phyloP scores from a whole-genome alignment of 1,139 yeast species.

The Suhomyces bolitotheri region DNA sequence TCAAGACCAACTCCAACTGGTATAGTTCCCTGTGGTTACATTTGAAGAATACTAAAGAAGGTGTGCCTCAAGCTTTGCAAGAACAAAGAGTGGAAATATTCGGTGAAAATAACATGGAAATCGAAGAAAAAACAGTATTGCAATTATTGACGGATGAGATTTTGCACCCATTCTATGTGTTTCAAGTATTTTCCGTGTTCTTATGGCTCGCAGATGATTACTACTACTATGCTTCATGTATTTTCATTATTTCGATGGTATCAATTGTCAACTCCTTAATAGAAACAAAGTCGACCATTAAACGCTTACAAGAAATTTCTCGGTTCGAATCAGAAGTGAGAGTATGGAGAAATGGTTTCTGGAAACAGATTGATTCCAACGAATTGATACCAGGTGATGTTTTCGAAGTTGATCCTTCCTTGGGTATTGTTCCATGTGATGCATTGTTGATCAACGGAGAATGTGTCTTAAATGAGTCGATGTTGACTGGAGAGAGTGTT shows the following conservation, averaged over 20 bases:
- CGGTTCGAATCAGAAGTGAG: constrained; percentile 76
- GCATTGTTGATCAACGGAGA: constrained; percentile 85
- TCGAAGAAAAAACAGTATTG: constrained; percentile 67
- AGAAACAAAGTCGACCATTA: constrained; percentile 79
- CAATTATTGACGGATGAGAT: constrained; percentile 82
- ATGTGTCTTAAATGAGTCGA: constrained; percentile 90
- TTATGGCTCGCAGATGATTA: constrained; percentile 93
- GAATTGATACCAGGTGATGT: constrained; percentile 96
- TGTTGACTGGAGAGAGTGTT: constrained; percentile 97
- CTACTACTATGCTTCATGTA: constrained; percentile 90
- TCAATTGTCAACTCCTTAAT: constrained; percentile 78
- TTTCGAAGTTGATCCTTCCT: constrained; percentile 85
- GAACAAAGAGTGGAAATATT: constrained; percentile 73
- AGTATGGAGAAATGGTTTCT: constrained; percentile 89
- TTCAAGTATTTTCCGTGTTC: constrained; percentile 87
- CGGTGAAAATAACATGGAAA: constrained; percentile 72
- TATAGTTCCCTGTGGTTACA: constrained; percentile 74
- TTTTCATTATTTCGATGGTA: constrained; percentile 77
- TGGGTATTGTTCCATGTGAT: constrained; percentile 80
- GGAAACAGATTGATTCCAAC: constrained; percentile 80
- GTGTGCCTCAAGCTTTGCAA: constrained; percentile 67
- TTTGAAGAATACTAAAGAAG: constrained; percentile 58
- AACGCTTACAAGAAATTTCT: constrained; percentile 72
- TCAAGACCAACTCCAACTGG: constrained; percentile 85
- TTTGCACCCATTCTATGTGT: constrained; percentile 90